A percentile compares a stretch with the other conserved stretches of the same genome.
phyloP scores from a whole-genome alignment of 2,329 filamentous ascomycete genomes.

The Phialophora macrospora region DNA sequence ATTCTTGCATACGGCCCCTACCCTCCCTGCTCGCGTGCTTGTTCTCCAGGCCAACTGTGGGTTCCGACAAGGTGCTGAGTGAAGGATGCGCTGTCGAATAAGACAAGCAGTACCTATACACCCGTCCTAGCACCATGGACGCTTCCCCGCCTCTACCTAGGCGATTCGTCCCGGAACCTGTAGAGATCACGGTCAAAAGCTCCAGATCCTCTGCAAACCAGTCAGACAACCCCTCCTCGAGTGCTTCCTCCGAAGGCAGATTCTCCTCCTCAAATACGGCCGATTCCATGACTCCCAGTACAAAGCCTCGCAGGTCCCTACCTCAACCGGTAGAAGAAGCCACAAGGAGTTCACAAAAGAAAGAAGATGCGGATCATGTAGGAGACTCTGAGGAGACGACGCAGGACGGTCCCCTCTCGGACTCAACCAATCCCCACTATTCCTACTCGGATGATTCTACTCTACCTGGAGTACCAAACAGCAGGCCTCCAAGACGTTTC shows the following conservation, averaged over 20 bases:
- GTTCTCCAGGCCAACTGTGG: conserved; percentile 17
- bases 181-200: conserved; percentile 37
- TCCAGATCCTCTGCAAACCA: conserved; percentile 24
- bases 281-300: conserved; percentile 27
- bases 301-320: conserved; percentile 43
- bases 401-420: conserved; percentile 7
- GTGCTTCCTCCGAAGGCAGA: conserved; percentile 16
- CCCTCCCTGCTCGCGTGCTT: conserved; percentile 31
- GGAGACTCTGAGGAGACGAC: conserved; percentile 10
- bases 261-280: conserved; percentile 16
- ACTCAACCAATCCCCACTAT: neutral
- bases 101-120: conserved; percentile 5
- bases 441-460: conserved; percentile 30
- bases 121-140: conserved; percentile 22
- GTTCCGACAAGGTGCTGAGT: conserved; percentile 16
- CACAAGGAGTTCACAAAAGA: conserved; percentile 48
- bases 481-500: conserved; percentile 33
- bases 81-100: conserved; percentile 18
- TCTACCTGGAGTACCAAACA: conserved; percentile 8
- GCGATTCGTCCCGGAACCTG: conserved; percentile 41
- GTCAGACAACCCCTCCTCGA: conserved; percentile 24
- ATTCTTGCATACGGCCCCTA: conserved; percentile 7
- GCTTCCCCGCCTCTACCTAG: conserved; percentile 31
- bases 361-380: conserved; percentile 33
- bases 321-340: conserved; percentile 53